These are phyloP conservation scores for Chrysosporium queenslandicum DNA, from an alignment of 2,329 filamentous ascomycete genomes.

Conservation along the genomic window DNA sequence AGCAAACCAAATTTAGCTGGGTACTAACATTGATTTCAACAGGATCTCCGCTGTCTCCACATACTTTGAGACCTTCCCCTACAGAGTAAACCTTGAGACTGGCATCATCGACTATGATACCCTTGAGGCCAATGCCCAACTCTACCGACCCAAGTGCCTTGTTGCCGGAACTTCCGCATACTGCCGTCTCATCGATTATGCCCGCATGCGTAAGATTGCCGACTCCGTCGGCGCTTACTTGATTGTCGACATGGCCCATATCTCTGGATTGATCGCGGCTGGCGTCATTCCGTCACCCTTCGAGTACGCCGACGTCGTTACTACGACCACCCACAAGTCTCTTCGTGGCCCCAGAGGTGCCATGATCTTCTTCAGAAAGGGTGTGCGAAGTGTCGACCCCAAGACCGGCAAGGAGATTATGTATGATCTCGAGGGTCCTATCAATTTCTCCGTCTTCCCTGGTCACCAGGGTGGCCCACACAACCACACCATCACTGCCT, in stretches of 20 bases:
- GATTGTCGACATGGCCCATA: constrained; percentile 92
- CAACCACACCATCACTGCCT: constrained; percentile 96
- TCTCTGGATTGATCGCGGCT: constrained; percentile 85
- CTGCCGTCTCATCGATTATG: constrained; percentile 91
- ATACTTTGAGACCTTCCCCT: constrained; percentile 97
- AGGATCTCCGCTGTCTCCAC: constrained; percentile 96
- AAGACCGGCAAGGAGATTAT: constrained; percentile 78
- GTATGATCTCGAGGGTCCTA: constrained; percentile 85
- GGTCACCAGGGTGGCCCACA: constrained; percentile 96
- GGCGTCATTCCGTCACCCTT: constrained; percentile 88
- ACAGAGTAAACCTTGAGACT: constrained; percentile 79
- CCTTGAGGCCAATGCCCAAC: constrained; percentile 71
- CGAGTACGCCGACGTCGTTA: constrained; percentile 82
- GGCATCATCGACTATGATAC: constrained; percentile 92
- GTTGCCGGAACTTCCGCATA: constrained; percentile 93
- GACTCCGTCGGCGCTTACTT: constrained; percentile 90
- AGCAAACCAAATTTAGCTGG: not conserved
- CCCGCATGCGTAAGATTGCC: constrained; percentile 78
- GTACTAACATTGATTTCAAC: constrained; percentile 7
- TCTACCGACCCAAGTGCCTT: constrained; percentile 93
- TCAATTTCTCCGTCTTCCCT: constrained; percentile 95
- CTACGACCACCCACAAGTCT: constrained; percentile 96
- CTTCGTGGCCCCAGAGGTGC: constrained; percentile 88
- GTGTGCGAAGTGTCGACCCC: constrained; percentile 68
- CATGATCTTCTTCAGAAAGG: constrained; percentile 97